Evolutionary conservation across 352 stramenopile species (phyloP), one percentile per base, ranked within the genome.

Genomic region (Phytophthora nicotianae): DNA sequence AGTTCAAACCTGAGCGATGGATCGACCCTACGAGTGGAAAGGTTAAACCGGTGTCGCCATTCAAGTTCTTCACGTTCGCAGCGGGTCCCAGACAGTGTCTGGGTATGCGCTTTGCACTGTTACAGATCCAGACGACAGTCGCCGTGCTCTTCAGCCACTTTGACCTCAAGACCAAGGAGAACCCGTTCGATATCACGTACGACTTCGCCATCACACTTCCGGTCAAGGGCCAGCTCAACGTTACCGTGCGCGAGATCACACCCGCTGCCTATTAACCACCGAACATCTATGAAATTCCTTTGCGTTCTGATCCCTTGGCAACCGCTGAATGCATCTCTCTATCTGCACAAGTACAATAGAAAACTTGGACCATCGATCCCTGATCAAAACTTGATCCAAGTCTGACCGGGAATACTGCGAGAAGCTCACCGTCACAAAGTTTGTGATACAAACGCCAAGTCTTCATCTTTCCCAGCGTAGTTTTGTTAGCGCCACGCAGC

Each of bases 1-100:
- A 68, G 20, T 72, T 55, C 48, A 56, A 59, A 27, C 65, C 65
- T 7, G 79, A 90, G 26, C 79, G 83, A 9, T 90, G 75, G 71
- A 68, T 91, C 27, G 78, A 84, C 27, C 13, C 49, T n/a, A 29
- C 50, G 0, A 58, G 60, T 46, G 88, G 29, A 4, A 35, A 35
- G 29, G 9, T 35, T 2, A 35, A 35, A 9, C 9, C 29, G 3
- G 29, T 35, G 29, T 13, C 5, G 5, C 29, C 29, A 9, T 35
- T 35, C 29, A 8, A 35, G 9, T 35, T 35, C 29, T 13, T 35
- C 29, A 35, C 29, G 29, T 35, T 35, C 29, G 29, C 5, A 13
- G 29, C 5, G 2, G 29, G 29, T 9, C 29, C 29, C 5, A 8
- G 9, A 2, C 29, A 35, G 29, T 35, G 29, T 35, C 5, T 35